Base-by-base conservation (phyloP, 768 basidiomycete species). In the Phaeotremella skinneri region DNA sequence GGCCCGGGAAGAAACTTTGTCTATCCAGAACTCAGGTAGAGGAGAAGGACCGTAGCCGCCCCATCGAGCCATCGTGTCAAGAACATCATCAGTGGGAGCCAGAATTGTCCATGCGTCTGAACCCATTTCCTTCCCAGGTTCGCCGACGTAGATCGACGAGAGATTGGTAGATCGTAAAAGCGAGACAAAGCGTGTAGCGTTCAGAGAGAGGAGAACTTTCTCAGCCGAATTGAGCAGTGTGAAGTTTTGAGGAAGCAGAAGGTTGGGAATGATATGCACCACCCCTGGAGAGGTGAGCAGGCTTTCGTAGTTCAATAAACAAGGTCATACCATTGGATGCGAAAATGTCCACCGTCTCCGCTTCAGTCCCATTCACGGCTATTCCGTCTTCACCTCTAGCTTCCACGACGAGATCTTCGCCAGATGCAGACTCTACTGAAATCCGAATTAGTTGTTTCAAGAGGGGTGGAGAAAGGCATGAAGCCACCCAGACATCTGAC, bases 151-250 rank as follows among this genome's bases (percentile, higher is more conserved):
- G 16, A 55, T 62, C 4, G 72, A 57, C 9, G 80, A 78, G 0
- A 99, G 83, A 61, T 88, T 81, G 29, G 89, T 89, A 2, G 89
- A 88, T 64, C 89, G 91, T 26, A 99, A 79, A 23, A 97, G 81
- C 4, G 87, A 86, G 52, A 98, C 89, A 74, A 98, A 98, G 29
- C 83, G 82, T 1, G 89, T 88, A 78, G 93, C 96, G 72, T 96
- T 90, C 60, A 97, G 82, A 2, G 90, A 85, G 9, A 98, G 84
- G 17, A 99, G 87, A 64, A 88, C 91, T 77, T 98, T 98, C 80
- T 98, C 96, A 17, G 72, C 70, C 17, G 93, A 88, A 3, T 93
- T 98, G 43, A 92, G 79, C 59, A 84, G 81, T 23, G 94, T 83
- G 45, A 88, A 82, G 16, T 84, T 85, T 2, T 83, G 81, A 5